Conservation (phyloP, 1,284 basidiomycete species). For the Heterobasidion occidentale region DNA sequence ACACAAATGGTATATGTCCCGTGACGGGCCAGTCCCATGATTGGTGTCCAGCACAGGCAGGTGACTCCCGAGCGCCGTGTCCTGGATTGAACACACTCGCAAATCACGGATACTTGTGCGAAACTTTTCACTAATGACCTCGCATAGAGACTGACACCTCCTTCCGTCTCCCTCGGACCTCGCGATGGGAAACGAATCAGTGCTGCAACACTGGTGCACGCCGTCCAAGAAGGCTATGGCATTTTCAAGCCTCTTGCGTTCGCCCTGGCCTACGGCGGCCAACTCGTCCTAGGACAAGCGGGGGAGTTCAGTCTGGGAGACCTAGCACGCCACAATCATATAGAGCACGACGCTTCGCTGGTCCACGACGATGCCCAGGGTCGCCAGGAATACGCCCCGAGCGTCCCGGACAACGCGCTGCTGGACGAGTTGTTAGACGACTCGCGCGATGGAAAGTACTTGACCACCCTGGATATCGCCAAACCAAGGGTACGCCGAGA, state of each 20-base stretch:
- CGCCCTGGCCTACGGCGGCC: conserved; percentile 17
- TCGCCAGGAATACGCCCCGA: no score
- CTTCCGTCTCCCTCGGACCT: conserved; percentile 6
- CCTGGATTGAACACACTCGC: conserved; percentile 42
- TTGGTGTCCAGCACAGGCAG: conserved; percentile 11
- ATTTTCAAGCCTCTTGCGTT: conserved; percentile 18
- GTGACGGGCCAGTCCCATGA: conserved; percentile 10
- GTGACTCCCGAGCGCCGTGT: conserved; percentile 32
- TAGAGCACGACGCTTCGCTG: no score
- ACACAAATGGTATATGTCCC: conserved; percentile 2
- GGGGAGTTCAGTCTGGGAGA: no score
- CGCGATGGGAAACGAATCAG: conserved; percentile 20
- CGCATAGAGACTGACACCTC: no score
- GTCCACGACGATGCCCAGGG: no score
- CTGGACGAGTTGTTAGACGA: no score
- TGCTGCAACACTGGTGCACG: conserved; percentile 12
- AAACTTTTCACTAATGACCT: no score
- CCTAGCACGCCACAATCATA: no score
- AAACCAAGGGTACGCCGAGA: conserved; percentile 18
- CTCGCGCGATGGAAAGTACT: conserved; percentile 10
- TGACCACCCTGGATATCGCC: conserved; percentile 20
- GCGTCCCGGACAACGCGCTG: no score
- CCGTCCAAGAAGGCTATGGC: conserved; percentile 17
- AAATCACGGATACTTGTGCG: conserved; percentile 34
- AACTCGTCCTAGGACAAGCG: no score